Conservation (phyloP, 345 rosid genomes). For the Diplotaxis tenuifolia region DNA sequence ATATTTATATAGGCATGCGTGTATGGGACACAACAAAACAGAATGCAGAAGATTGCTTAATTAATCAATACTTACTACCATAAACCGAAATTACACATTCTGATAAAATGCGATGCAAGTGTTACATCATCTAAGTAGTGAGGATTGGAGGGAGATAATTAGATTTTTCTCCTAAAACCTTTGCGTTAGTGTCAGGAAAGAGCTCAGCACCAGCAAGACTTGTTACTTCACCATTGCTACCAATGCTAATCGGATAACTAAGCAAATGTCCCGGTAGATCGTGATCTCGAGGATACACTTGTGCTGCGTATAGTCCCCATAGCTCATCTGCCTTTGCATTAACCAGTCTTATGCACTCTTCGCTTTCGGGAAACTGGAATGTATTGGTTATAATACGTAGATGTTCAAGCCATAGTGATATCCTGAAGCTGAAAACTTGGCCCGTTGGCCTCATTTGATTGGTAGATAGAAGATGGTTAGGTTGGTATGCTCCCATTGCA, state of each 20-base stretch:
- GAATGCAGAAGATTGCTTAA: not conserved
- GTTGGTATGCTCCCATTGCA: conserved; percentile 88
- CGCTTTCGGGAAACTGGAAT: conserved; percentile 42
- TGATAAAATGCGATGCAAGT: not conserved
- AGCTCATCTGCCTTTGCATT: conserved; percentile 38
- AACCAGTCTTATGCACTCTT: conserved; percentile 39
- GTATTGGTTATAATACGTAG: conserved; percentile 6
- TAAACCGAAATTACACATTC: not conserved
- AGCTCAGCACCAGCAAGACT: conserved; percentile 33
- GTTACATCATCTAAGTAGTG: conserved; percentile 24
- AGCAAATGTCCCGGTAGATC: conserved; percentile 57
- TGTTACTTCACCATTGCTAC: conserved; percentile 42
- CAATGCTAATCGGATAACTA: conserved; percentile 57
- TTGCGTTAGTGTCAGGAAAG: conserved; percentile 79
- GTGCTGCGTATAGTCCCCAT: conserved; percentile 50
- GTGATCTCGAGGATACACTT: not conserved
- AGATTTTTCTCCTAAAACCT: conserved; percentile 35
- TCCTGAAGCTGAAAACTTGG: conserved; percentile 53
- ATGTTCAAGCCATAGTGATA: conserved; percentile 74
- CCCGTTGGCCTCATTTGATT: conserved; percentile 40
- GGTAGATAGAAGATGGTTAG: conserved; percentile 45
- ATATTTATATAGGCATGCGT: not conserved
- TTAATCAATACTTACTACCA: not conserved
- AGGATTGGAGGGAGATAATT: not conserved
- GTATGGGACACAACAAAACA: not conserved